phyloP scores from a whole-genome alignment of 306 rosid genomes.

The Cucumis hystrix region DNA sequence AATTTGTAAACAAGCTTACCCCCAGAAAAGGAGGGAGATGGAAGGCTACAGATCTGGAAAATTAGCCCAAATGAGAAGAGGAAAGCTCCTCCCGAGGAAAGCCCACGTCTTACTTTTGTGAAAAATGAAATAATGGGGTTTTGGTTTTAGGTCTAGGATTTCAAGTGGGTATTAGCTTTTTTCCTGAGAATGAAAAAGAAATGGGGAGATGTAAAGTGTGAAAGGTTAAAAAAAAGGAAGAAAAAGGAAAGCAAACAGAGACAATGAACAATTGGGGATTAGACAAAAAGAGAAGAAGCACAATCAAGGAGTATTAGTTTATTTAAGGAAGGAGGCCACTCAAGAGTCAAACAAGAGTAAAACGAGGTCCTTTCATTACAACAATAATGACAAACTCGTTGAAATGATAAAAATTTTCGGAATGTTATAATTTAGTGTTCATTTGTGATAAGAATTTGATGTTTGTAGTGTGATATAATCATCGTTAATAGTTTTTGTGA shows the following conservation, averaged over 20 bases:
- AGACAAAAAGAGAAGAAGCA: background rate
- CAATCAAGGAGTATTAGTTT: background rate
- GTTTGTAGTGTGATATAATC: no score
- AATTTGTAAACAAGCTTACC: background rate
- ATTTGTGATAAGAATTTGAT: no score
- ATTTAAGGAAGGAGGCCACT: background rate
- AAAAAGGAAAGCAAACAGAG: background rate
- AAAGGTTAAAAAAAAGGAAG: background rate
- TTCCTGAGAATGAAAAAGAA: background rate
- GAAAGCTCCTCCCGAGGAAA: background rate
- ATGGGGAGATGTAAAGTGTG: background rate
- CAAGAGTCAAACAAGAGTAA: background rate
- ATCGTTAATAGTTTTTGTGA: no score
- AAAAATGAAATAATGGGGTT: background rate
- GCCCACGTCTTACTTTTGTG: background rate
- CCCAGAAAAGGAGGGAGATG: background rate
- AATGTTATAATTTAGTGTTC: no score
- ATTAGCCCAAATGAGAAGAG: background rate
- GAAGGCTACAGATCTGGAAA: conserved; percentile 2
- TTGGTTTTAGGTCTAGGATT: background rate
- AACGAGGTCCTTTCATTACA: background rate
- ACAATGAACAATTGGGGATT: background rate
- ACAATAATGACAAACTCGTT: background rate
- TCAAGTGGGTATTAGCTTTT: background rate
- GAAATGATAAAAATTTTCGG: background rate